Conservation (phyloP, 2,329 filamentous ascomycete species). For the Diaporthe citriasiana region DNA sequence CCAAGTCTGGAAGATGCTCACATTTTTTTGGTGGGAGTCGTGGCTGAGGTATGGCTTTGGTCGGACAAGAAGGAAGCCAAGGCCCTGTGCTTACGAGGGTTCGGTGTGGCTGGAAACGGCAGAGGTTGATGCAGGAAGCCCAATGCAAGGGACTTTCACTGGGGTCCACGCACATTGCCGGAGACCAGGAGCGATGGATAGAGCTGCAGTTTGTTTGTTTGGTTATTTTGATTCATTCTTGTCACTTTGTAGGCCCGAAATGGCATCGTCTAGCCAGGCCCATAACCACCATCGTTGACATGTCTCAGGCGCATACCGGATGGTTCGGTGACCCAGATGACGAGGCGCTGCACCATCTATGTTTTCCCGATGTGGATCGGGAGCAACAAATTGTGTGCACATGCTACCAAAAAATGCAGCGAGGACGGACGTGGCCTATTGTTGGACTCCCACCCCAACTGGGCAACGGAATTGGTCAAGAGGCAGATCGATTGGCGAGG, state of each 20-base stretch:
- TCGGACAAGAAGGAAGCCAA: conserved; percentile 33
- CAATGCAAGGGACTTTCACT: conserved; percentile 34
- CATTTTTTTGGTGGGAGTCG: conserved; percentile 10
- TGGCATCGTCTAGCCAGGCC: neutral
- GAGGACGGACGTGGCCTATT: neutral
- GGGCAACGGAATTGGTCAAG: conserved; percentile 1
- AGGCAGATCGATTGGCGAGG: neutral
- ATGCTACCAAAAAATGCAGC: neutral
- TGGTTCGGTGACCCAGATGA: conserved; percentile 10
- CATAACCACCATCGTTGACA: neutral
- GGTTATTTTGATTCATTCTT: neutral
- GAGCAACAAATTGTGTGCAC: neutral
- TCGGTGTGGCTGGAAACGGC: conserved; percentile 31
- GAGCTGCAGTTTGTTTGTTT: neutral
- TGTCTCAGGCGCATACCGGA: conserved; percentile 12
- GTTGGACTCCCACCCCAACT: neutral
- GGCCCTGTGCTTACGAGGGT: conserved; percentile 31
- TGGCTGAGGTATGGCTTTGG: conserved; percentile 34
- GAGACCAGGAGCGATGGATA: neutral
- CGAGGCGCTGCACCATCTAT: neutral
- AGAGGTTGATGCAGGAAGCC: conserved; percentile 4
- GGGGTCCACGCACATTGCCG: conserved; percentile 7
- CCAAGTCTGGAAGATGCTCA: conserved; percentile 11
- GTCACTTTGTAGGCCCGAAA: conserved; percentile 11
- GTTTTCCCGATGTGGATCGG: neutral